Evolutionary conservation across 768 basidiomycete species (phyloP).

Genomic region (Dioszegia hungarica): DNA sequence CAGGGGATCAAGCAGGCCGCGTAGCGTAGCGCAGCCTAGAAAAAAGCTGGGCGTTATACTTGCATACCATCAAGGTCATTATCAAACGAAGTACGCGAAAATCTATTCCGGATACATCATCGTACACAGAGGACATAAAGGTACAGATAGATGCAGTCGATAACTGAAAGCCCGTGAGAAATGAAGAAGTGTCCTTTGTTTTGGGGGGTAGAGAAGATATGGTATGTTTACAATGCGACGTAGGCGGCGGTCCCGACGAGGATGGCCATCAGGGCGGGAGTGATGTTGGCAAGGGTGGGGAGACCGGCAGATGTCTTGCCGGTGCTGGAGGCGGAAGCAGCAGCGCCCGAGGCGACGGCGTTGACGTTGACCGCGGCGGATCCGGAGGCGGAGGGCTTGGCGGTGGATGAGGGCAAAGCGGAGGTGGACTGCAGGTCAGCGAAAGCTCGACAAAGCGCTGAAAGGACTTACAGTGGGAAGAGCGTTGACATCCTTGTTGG

Average conservation of each 20-base stretch:
- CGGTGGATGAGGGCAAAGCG: neutral
- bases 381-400: neutral
- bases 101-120: conserved; percentile 1
- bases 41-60: neutral
- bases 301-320: conserved; percentile 8
- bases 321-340: neutral
- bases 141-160: neutral
- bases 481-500: conserved; percentile 55
- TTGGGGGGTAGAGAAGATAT: neutral
- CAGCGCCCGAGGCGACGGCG: neutral
- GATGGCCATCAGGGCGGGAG: conserved; percentile 17
- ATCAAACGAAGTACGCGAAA: no score
- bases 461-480: no score
- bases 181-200: neutral
- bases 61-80: conserved; percentile 1
- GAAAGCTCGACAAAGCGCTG: neutral
- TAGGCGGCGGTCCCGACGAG: conserved; percentile 23
- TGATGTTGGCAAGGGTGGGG: conserved; percentile 3
- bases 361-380: neutral
- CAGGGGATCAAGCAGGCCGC: no score
- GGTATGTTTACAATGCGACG: conserved; percentile 17
- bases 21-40: no score
- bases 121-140: neutral
- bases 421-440: neutral
- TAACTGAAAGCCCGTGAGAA: neutral